Evolutionary conservation across 768 basidiomycete genomes (phyloP).

Genomic region (Favolaschia claudopus): DNA sequence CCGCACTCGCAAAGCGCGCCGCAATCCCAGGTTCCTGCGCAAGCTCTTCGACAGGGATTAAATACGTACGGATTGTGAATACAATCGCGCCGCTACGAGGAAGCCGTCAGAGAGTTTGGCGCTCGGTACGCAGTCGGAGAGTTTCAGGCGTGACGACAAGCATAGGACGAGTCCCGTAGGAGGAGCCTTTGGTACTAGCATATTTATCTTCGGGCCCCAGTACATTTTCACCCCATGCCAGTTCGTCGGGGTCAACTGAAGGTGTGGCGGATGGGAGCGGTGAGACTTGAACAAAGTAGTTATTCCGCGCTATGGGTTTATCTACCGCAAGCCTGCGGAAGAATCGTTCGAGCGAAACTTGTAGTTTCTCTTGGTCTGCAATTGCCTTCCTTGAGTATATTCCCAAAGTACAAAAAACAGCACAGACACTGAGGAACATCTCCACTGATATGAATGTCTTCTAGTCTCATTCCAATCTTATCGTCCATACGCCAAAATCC

Average conservation of each 20-base stretch:
- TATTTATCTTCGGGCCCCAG: constrained; percentile 62
- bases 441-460: constrained; percentile 76
- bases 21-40: constrained; percentile 64
- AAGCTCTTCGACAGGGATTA: constrained; percentile 61
- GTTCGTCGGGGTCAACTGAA: constrained; percentile 65
- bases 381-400: not conserved
- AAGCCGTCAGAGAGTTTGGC: constrained; percentile 72
- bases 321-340: constrained; percentile 71
- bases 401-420: not conserved
- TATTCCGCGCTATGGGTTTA: constrained; percentile 76
- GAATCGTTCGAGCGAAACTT: constrained; percentile 72
- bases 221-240: constrained; percentile 67
- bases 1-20: constrained; percentile 66
- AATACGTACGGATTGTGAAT: constrained; percentile 75
- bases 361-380: constrained; percentile 66
- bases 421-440: constrained; percentile 76
- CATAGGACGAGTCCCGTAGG: constrained; percentile 25
- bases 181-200: constrained; percentile 26
- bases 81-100: constrained; percentile 68
- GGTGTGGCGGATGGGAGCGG: constrained; percentile 32
- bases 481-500: constrained; percentile 82
- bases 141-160: constrained; percentile 45
- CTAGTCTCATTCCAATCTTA: constrained; percentile 75
- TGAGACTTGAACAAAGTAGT: constrained; percentile 61
- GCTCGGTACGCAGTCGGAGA: constrained; percentile 65